Percentiles rank a stretch among this genome's conserved stretches.
Evolutionary conservation across 805 yeast species (phyloP).

Genomic region (Grigorovia yakushimaensis): DNA sequence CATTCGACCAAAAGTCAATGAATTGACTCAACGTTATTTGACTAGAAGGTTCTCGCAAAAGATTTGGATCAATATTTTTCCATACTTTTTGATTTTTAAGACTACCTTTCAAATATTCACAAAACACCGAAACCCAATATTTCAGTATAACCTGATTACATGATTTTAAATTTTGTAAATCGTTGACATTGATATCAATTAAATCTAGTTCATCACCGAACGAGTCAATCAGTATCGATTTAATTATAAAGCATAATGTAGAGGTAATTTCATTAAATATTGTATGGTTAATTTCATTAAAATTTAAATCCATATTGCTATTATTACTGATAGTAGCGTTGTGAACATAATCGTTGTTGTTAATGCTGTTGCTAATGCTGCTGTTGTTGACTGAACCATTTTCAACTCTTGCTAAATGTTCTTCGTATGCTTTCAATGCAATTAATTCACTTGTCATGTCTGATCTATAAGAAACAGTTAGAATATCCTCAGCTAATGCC

Average conservation of each 20-base stretch:
- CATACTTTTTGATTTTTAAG: slow-evolving; percentile 10
- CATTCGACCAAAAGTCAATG: slow-evolving; percentile 42
- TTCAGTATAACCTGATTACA: slow-evolving; percentile 35
- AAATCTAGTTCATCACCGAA: slow-evolving; percentile 48
- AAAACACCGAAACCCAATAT: slow-evolving; percentile 50
- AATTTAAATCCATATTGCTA: background rate
- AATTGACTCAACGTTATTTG: slow-evolving; percentile 31
- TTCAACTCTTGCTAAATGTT: slow-evolving; percentile 24
- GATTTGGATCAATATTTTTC: slow-evolving; percentile 20
- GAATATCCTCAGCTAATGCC: slow-evolving; percentile 56
- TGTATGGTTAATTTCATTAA: slow-evolving; percentile 2
- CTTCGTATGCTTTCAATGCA: slow-evolving; percentile 32
- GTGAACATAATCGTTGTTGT: background rate
- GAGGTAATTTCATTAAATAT: slow-evolving; percentile 35
- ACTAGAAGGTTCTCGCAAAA: slow-evolving; percentile 24
- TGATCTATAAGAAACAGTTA: slow-evolving; percentile 45
- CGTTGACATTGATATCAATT: slow-evolving; percentile 37
- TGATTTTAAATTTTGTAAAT: slow-evolving; percentile 32
- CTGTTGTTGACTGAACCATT: no score
- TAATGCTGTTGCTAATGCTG: no score
- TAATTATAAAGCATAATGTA: slow-evolving; percentile 38
- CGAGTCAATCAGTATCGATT: slow-evolving; percentile 39
- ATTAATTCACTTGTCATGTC: slow-evolving; percentile 41
- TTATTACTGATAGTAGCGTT: background rate
- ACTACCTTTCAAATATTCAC: slow-evolving; percentile 32